Evolutionary conservation across 2,329 filamentous ascomycete species (phyloP).

Genomic region (Hymenoscyphus salicellus): DNA sequence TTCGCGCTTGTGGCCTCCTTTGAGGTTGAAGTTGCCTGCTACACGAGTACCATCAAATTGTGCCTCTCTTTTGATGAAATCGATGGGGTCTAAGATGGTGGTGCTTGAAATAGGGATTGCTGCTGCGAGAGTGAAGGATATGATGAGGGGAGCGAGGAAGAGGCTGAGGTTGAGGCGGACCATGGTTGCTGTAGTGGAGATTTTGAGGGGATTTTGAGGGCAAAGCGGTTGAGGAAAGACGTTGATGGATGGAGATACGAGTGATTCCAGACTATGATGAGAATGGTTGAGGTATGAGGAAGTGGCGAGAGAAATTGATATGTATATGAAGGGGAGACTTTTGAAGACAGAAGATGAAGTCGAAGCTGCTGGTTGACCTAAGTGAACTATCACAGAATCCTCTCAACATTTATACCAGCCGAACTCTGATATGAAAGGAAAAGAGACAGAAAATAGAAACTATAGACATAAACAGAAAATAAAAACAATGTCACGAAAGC

Average conservation of each 20-base stretch:
- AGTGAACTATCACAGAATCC: neutral
- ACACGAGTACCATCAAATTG: too few species aligned
- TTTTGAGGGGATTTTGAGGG: too few species aligned
- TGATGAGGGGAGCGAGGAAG: neutral
- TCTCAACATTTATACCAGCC: too few species aligned
- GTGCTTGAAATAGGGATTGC: neutral
- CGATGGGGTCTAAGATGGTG: neutral
- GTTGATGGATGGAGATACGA: neutral
- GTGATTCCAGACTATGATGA: neutral
- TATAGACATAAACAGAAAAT: neutral
- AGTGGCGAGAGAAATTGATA: neutral
- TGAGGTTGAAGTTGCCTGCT: too few species aligned
- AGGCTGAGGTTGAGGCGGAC: constrained; percentile 4
- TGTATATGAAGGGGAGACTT: neutral
- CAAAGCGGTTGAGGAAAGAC: too few species aligned
- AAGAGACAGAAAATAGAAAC: too few species aligned
- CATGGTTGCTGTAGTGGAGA: neutral
- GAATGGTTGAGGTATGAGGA: neutral
- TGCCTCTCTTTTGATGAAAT: neutral
- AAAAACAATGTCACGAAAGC: neutral
- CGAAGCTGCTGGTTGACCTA: neutral
- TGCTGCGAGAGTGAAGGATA: neutral
- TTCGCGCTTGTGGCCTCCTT: too few species aligned
- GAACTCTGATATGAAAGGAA: too few species aligned
- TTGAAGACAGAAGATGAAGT: neutral